Evolutionary conservation across 192 early-diverging fungal genomes (phyloP).

Genomic region (Podila verticillata): DNA sequence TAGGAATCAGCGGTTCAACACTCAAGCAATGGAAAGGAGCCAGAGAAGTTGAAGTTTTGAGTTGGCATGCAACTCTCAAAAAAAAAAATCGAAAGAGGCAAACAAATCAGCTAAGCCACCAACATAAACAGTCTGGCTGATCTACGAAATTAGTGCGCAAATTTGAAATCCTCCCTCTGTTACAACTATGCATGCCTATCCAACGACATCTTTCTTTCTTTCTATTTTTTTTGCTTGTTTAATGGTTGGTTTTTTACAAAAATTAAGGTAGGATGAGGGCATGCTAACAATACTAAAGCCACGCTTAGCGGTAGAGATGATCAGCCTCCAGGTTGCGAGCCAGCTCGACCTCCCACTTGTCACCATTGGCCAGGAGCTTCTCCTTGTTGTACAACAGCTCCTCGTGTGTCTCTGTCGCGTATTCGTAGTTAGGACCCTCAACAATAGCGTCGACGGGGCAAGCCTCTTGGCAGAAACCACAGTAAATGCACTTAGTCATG

Average conservation of each 20-base stretch:
- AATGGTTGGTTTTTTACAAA: no score
- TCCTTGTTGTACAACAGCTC: constrained; percentile 99
- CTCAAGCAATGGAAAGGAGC: background rate
- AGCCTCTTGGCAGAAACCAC: constrained; percentile 97
- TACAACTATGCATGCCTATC: no score
- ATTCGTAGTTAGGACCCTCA: constrained; percentile 97
- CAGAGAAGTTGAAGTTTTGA: background rate
- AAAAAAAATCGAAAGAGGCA: background rate
- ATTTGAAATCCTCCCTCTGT: no score
- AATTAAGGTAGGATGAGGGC: no score
- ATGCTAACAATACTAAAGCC: no score
- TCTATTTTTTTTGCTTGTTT: background rate
- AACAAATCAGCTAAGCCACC: background rate
- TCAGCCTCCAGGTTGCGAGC: constrained; percentile 75
- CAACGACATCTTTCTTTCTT: background rate
- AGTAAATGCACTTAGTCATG: constrained; percentile 99
- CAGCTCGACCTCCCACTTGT: constrained; percentile 97
- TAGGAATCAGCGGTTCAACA: background rate
- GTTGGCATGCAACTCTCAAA: background rate
- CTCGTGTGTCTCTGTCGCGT: constrained; percentile 95
- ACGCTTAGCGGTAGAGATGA: constrained; percentile 67
- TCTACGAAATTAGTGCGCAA: no score
- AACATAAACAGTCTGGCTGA: background rate
- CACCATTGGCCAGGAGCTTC: constrained; percentile 95
- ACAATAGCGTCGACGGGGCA: constrained; percentile 99